phyloP scores from a whole-genome alignment of 2,329 filamentous ascomycete species.

The Colletotrichum sp. region DNA sequence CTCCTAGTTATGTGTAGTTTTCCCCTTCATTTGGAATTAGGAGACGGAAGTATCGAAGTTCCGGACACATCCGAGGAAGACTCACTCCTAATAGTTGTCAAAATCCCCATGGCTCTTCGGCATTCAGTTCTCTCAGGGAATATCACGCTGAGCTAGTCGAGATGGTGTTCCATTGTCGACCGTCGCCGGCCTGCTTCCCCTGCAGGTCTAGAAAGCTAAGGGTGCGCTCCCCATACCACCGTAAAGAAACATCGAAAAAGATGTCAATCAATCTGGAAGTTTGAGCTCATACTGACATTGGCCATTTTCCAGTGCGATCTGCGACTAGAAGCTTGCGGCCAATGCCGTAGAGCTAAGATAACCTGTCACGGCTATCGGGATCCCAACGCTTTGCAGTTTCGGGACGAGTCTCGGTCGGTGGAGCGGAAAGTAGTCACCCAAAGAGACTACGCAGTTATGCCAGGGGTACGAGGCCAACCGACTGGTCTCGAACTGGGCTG shows the following conservation, averaged over 20 bases:
- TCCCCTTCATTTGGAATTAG: background rate
- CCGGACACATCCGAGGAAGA: background rate
- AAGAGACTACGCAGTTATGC: background rate
- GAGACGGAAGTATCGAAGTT: background rate
- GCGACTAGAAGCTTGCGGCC: conserved; percentile 23
- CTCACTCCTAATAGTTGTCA: background rate
- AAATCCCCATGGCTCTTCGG: background rate
- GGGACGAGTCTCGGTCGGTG: conserved; percentile 24
- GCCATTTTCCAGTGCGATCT: conserved; percentile 24
- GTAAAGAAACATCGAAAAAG: background rate
- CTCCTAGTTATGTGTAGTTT: background rate
- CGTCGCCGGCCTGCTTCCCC: conserved; percentile 27
- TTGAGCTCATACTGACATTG: background rate
- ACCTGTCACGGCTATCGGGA: conserved; percentile 29
- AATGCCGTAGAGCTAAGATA: conserved; percentile 27
- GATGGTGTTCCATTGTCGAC: conserved; percentile 27
- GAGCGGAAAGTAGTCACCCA: conserved; percentile 13
- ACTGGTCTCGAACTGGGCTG: conserved; percentile 12
- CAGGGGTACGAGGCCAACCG: background rate
- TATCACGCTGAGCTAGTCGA: background rate
- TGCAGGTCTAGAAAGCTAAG: conserved; percentile 28
- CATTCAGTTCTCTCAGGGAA: background rate
- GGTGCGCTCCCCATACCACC: background rate
- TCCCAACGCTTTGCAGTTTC: conserved; percentile 25
- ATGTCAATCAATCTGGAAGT: background rate